Base-by-base conservation (phyloP, 495 filamentous ascomycete species). In the Bryoglossum gracile region DNA sequence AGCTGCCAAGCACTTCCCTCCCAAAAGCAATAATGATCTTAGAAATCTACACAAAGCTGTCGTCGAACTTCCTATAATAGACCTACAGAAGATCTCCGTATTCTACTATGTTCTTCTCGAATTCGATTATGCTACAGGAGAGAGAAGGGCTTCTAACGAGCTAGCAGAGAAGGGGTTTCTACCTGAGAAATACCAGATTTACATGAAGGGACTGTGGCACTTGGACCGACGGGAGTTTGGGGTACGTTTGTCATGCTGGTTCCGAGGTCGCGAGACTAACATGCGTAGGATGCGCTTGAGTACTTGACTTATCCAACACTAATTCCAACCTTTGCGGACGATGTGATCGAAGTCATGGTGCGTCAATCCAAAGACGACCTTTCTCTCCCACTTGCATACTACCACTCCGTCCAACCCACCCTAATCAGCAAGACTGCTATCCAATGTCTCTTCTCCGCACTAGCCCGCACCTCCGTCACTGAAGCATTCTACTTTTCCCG, bases 81-180 rank as follows among this genome's bases (percentile, higher is more conserved):
- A 79, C 36, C 81, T 85, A 64, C 78, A 87, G 60, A 87, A 89
- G 63, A 78, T 86, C 56, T 84, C 84, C 9, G 71, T 89, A 37
- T 68, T 92, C 46, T 90, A 83, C 67, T 92, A 92, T 66, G 67
- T 92, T 46, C 74, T 90, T 10, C 82, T 85, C 56, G 85, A 90
- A 62, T 74, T 80, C 63, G 80, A 80, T 56, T 68, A 71, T 33
- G 57, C 73, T 5, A 62, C 62, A 19, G 58, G 58, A 18, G 67
- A 65, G n/a, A 63, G 56, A 4, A 70, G 75, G 35, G 58, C 71
- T 18, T 67, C 74, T 2, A 60, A 65, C 3, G 64, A 68, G 6
- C 56, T 61, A 21, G 58, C 26, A n/a, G n/a, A 43, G 26, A 58
- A 63, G 21, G 80, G 77, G 16, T 76, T 80, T 53, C 63, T 82